Percentiles rank a stretch among this genome's conserved stretches.
Evolutionary conservation across 2,329 filamentous ascomycete genomes (phyloP).

Genomic region (Cryoendolithus antarcticus): DNA sequence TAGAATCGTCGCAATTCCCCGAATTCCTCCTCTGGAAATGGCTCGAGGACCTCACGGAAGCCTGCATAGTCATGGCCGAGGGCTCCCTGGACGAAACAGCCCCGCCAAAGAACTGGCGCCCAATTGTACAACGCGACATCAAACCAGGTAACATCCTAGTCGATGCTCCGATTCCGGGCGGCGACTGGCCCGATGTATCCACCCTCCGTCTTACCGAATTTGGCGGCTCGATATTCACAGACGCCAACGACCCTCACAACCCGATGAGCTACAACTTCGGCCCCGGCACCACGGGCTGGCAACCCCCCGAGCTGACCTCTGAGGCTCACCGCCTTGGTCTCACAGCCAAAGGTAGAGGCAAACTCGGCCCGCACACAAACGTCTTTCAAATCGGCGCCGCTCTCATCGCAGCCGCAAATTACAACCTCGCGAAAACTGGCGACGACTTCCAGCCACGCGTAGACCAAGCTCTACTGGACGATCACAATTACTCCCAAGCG

Average conservation of each 20-base stretch:
- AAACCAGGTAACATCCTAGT: conserved; percentile 10
- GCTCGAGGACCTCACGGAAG: conserved; percentile 8
- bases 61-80: conserved; percentile 5
- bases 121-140: conserved; percentile 10
- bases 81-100: not conserved
- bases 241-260: conserved; percentile 1
- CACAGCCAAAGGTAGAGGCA: not conserved
- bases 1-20: conserved; percentile 4
- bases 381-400: not conserved
- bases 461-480: no score
- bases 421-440: no score
- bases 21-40: conserved; percentile 13
- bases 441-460: no score
- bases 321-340: not conserved
- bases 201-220: conserved; percentile 3
- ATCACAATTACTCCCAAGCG: no score
- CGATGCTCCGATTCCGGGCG: not conserved
- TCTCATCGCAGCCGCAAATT: no score
- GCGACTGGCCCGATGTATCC: conserved; percentile 4
- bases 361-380: not conserved
- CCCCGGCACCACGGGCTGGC: conserved; percentile 3
- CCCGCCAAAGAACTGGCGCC: not conserved
- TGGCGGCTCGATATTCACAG: conserved; percentile 2
- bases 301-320: conserved; percentile 2
- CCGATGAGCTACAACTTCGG: conserved; percentile 2